phyloP scores from a whole-genome alignment of 768 basidiomycete species.

The Leccinum ochraceum region DNA sequence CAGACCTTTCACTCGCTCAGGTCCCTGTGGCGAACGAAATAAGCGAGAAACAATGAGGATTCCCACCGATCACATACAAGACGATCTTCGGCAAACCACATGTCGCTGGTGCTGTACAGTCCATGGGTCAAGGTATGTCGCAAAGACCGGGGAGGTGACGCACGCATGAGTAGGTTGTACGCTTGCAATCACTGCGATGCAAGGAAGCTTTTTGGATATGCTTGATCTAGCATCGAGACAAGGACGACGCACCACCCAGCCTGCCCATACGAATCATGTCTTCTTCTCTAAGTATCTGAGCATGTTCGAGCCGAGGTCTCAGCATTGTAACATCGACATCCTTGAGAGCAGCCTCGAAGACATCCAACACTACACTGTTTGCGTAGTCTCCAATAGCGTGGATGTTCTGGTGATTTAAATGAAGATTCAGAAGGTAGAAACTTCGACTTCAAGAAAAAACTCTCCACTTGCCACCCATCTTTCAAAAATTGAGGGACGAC shows the following conservation, averaged over 20 bases:
- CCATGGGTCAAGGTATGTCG: background rate
- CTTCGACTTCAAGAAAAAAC: slow-evolving; percentile 27
- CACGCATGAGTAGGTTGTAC: slow-evolving; percentile 89
- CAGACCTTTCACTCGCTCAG: slow-evolving; percentile 78
- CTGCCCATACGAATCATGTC: slow-evolving; percentile 78
- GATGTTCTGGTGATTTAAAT: slow-evolving; percentile 58
- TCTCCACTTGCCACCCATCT: slow-evolving; percentile 90
- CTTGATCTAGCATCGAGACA: background rate
- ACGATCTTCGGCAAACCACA: slow-evolving; percentile 87
- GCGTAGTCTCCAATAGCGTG: slow-evolving; percentile 89
- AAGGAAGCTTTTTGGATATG: background rate
- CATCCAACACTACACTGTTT: slow-evolving; percentile 80
- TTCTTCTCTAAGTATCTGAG: slow-evolving; percentile 76
- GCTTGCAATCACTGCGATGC: slow-evolving; percentile 74
- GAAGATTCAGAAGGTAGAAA: background rate
- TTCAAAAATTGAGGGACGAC: slow-evolving; percentile 69
- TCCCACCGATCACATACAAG: slow-evolving; percentile 47
- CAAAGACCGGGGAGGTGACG: slow-evolving; percentile 23
- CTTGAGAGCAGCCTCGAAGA: slow-evolving; percentile 70
- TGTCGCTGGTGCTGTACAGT: slow-evolving; percentile 65
- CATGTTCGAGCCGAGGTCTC: slow-evolving; percentile 86
- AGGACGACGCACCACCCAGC: slow-evolving; percentile 62
- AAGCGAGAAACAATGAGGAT: background rate
- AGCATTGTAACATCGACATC: slow-evolving; percentile 61
- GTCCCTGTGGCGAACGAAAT: slow-evolving; percentile 50